Percentiles rank a stretch among this genome's conserved stretches.
These are phyloP conservation scores for Apiotrichum siamense DNA, from an alignment of 1,284 basidiomycete genomes.

Conservation along the genomic window DNA sequence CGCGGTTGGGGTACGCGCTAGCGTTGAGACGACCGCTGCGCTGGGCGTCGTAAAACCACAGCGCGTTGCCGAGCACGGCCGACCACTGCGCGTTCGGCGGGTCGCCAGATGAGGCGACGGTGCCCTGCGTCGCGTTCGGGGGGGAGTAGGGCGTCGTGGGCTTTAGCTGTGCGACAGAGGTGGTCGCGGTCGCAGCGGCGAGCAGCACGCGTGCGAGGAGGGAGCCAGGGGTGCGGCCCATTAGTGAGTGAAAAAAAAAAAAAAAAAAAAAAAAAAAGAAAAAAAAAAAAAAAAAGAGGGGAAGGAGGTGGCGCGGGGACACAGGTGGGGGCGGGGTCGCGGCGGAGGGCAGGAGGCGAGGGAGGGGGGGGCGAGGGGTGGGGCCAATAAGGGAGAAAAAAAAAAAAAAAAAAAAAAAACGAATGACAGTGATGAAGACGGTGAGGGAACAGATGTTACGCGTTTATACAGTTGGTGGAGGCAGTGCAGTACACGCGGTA, in stretches of 20 bases:
- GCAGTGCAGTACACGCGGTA: too few species aligned
- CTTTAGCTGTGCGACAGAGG: constrained; percentile 38
- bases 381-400: neutral
- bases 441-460: too few species aligned
- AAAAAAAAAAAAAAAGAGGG: too few species aligned
- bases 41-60: constrained; percentile 90
- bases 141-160: constrained; percentile 48
- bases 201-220: neutral
- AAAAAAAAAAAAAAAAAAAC: neutral
- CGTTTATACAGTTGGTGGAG: too few species aligned
- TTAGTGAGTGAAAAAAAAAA: too few species aligned
- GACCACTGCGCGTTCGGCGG: constrained; percentile 75
- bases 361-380: too few species aligned
- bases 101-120: constrained; percentile 51
- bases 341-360: too few species aligned
- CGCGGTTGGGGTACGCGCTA: constrained; percentile 57
- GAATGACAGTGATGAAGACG: too few species aligned
- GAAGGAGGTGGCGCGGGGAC: too few species aligned
- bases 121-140: constrained; percentile 54
- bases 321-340: too few species aligned
- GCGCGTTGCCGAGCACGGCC: constrained; percentile 65
- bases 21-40: constrained; percentile 67
- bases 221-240: too few species aligned
- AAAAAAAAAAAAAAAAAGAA: too few species aligned
- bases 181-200: neutral